Conservation (phyloP, 352 stramenopile genomes). For the Aphanomyces cochlioides region DNA sequence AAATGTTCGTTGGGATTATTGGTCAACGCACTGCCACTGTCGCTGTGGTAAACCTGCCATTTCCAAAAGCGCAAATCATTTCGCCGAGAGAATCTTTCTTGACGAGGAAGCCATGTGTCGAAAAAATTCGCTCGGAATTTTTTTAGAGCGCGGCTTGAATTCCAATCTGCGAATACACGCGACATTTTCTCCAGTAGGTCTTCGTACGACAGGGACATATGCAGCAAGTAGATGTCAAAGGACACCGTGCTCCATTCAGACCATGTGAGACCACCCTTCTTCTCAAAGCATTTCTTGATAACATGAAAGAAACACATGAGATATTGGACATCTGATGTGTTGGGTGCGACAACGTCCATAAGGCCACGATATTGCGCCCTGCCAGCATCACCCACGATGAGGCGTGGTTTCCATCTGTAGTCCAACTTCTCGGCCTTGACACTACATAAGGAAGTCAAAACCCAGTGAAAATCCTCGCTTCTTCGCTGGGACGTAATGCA, state of each 20-base stretch:
- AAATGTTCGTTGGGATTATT: background rate
- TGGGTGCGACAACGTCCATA: background rate
- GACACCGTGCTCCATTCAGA: background rate
- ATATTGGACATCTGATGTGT: background rate
- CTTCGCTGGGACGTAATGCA: background rate
- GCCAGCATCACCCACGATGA: background rate
- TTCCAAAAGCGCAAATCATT: background rate
- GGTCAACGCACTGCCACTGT: no score
- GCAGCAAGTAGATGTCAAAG: background rate
- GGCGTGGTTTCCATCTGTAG: background rate
- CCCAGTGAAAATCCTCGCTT: background rate
- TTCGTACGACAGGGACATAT: background rate
- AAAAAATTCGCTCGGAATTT: background rate
- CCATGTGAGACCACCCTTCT: background rate
- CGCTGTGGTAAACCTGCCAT: no score
- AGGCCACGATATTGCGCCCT: background rate
- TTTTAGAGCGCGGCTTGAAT: background rate
- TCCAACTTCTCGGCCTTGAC: background rate
- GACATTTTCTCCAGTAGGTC: background rate
- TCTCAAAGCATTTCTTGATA: background rate
- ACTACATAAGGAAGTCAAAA: background rate
- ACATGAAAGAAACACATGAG: conserved; percentile 5
- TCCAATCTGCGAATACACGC: background rate
- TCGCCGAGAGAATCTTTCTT: background rate
- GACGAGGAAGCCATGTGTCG: background rate